Base-by-base conservation (phyloP, 768 basidiomycete genomes). In the Mycena amicta region DNA sequence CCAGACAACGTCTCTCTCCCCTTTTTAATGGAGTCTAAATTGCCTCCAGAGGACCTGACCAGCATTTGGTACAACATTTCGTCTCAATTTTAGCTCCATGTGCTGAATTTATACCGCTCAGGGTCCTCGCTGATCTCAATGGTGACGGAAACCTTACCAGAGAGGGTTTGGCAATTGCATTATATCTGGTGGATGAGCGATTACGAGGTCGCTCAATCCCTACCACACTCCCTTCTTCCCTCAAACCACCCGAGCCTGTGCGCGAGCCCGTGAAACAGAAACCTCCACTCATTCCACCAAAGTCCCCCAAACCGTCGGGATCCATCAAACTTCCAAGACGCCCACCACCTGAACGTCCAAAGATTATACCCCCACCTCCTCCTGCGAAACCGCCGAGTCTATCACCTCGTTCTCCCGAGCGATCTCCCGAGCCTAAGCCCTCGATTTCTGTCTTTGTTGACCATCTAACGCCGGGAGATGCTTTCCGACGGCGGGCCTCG, bases 161-260 rank as follows among this genome's bases (percentile, higher is more conserved):
- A 47, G 80, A 82, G 40, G 79, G 81, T 50, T 83, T 84, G 55
- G 81, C 82, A 4, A 76, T 83, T 40, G 83, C 82, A 13, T 74
- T 82, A 74, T 74, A 79, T 66, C 70, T 84, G 50, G 79, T 84
- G 65, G 80, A 78, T 49, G 70, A 70, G 40, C 75, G 77, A 49
- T 70, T 82, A 8, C 74, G 75, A n/a, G 79, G 79, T 6, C 75
- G 74, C 53, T 69, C 73, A 16, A 56, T 80, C 12, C 74, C 74
- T 3, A 61, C 71, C 0, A 60, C 65, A 1, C 67, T 82, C 4
- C 76, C 78, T 0, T 60, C 61, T 23, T 70, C 68, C 46, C 66
- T 81, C 16, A 66, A 81, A 3, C 81, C 81, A 55, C n/a, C n/a
- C n/a, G n/a, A n/a, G n/a, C n/a, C 3, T 56, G 25, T 23, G 25